Base-by-base conservation (phyloP, 1,284 basidiomycete species). In the Naganishia sp. region DNA sequence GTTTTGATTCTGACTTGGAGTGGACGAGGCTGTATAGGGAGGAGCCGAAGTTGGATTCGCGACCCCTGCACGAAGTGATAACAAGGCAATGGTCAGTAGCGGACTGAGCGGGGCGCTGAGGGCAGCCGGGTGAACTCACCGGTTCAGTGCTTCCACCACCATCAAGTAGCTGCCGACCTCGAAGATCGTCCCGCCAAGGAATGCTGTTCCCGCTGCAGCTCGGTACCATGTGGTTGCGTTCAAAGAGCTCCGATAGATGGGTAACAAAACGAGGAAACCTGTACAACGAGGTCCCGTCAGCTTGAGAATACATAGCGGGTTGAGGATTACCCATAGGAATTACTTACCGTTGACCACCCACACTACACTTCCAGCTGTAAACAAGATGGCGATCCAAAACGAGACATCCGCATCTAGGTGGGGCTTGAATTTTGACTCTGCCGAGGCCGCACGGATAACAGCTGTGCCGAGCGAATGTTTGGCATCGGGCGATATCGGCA, bases 121-220 rank as follows among this genome's bases (percentile, higher is more conserved):
- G 28, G 28, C 28, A 28, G 28, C 28, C 28, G 28, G 28, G 28
- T 17, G 18, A 6, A 69, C 72, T 51, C 23, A 72, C 71, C 73
- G 62, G 69, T 84, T 83, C 74, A 83, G 79, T 0, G 83, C 83
- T 69, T 85, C 84, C 65, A 81, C 77, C 10, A 85, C 77, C 39
- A 82, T 81, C 10, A 82, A 73, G 15, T 84, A 77, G 0, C 82
- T 79, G 13, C 83, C 84, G 32, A 84, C 65, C 62, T 83, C 83
- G 77, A 86, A 87, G 11, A 85, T 76, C 6, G 84, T 83, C 1
- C 84, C 85, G 5, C 85, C 86, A 1, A 83, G 68, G 56, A 80
- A 79, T 0, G 73, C 79, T 68, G 82, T 82, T 0, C 82, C 84
- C 2, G 82, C 78, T 3, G 81, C 82, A 1, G 75, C 70, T 3